phyloP scores from a whole-genome alignment of 129 eudicot species.

The Sambucus nigra region DNA sequence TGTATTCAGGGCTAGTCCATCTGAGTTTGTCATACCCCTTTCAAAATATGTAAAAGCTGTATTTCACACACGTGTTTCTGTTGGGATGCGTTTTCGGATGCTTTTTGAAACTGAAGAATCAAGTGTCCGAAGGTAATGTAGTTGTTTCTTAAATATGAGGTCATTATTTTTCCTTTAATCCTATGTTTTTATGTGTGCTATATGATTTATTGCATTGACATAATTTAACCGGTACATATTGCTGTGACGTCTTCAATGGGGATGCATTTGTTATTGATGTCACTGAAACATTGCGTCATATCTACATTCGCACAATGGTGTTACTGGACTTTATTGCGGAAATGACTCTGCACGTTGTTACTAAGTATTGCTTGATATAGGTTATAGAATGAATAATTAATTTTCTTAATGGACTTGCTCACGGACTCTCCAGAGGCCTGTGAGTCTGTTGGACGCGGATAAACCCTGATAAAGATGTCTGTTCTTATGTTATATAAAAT shows the following conservation, averaged over 20 bases:
- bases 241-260: not conserved
- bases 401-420: no score
- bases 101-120: slow-evolving; percentile 99
- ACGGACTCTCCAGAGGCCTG: no score
- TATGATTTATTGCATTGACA: no score
- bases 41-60: slow-evolving; percentile 93
- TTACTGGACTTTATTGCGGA: not conserved
- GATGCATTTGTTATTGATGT: not conserved
- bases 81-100: slow-evolving; percentile 99
- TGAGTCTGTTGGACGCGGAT: no score
- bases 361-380: not conserved
- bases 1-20: slow-evolving; percentile 85
- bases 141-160: not conserved
- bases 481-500: no score
- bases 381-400: not conserved
- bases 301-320: not conserved
- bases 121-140: slow-evolving; percentile 81
- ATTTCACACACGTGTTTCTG: slow-evolving; percentile 94
- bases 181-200: not conserved
- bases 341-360: not conserved
- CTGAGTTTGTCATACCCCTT: slow-evolving; percentile 88
- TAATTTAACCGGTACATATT: not conserved
- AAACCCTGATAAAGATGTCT: no score
- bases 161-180: not conserved
- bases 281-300: not conserved